Evolutionary conservation across 129 eudicot genomes (phyloP).

Genomic region (Dittrichia graveolens): DNA sequence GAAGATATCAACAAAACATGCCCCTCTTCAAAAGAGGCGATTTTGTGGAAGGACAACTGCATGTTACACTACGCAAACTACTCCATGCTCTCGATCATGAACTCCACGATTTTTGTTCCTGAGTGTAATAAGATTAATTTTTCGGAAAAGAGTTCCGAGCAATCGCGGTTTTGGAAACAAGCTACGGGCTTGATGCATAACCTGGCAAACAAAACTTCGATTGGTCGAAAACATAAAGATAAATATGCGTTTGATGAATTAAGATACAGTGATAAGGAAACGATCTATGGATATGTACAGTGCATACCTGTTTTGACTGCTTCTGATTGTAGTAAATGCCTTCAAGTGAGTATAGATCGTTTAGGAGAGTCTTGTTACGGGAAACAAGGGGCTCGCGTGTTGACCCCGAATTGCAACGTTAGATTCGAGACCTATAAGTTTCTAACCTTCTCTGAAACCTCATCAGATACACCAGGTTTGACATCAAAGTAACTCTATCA

Average conservation of each 20-base stretch:
- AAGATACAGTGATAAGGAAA: not conserved
- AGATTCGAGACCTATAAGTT: slow-evolving; percentile 28
- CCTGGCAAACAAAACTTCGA: not conserved
- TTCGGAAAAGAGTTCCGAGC: slow-evolving; percentile 1
- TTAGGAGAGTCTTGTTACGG: not conserved
- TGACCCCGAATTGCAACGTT: slow-evolving; percentile 34
- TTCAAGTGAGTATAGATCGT: slow-evolving; percentile 21
- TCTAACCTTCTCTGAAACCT: not conserved
- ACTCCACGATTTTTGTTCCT: not conserved
- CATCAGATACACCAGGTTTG: slow-evolving; percentile 12
- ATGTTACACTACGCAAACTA: slow-evolving; percentile 31
- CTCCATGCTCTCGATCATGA: slow-evolving; percentile 17
- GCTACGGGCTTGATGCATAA: not conserved
- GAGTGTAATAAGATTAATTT: slow-evolving; percentile 21
- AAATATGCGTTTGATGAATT: slow-evolving; percentile 1
- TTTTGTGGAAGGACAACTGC: slow-evolving; percentile 24
- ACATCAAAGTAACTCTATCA: not conserved
- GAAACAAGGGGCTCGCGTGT: slow-evolving; percentile 24
- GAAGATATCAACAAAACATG: slow-evolving; percentile 2
- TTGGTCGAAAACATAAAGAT: not conserved
- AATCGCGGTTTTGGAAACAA: slow-evolving; percentile 9
- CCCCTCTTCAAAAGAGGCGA: slow-evolving; percentile 20
- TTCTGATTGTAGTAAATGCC: slow-evolving; percentile 20
- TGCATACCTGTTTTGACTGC: slow-evolving; percentile 17
- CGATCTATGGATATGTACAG: slow-evolving; percentile 25